A percentile compares a stretch with the other conserved stretches of the same genome.
Evolutionary conservation across 345 rosid species (phyloP).

Genomic region (Cardamine chenopodiifolia): DNA sequence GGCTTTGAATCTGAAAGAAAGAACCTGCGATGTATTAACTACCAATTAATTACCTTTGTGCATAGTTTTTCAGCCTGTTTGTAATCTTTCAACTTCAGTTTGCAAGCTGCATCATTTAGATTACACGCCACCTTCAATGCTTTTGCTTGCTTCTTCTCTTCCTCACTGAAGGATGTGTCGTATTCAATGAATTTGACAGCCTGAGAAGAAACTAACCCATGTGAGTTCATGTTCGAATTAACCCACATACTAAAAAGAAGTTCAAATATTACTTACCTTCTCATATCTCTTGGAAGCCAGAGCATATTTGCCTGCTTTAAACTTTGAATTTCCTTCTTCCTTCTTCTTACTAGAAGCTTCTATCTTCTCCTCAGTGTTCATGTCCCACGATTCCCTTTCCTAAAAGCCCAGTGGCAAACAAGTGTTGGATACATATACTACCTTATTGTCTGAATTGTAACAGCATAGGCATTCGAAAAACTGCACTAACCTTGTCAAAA

Average conservation of each 20-base stretch:
- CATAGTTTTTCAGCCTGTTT: constrained; percentile 78
- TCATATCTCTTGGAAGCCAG: constrained; percentile 88
- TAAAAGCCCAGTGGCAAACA: constrained; percentile 26
- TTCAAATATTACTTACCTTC: constrained; percentile 52
- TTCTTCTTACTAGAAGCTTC: constrained; percentile 90
- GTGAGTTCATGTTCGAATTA: background rate
- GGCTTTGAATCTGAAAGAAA: background rate
- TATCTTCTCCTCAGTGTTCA: constrained; percentile 86
- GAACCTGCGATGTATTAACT: background rate
- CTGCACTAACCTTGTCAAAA: constrained; percentile 63
- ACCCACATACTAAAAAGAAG: background rate
- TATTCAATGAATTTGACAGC: constrained; percentile 79
- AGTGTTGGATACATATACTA: background rate
- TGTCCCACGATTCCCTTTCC: constrained; percentile 98
- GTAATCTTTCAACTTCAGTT: constrained; percentile 77
- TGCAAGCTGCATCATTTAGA: constrained; percentile 88
- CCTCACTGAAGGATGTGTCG: constrained; percentile 75
- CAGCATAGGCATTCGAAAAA: background rate
- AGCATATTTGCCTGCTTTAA: constrained; percentile 77
- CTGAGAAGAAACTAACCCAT: constrained; percentile 44
- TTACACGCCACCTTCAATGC: constrained; percentile 81
- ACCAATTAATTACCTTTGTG: constrained; percentile 55
- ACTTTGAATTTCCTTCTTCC: constrained; percentile 86
- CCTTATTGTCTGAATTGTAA: background rate
- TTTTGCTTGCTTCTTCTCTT: constrained; percentile 82